Conservation (phyloP, 2,329 filamentous ascomycete genomes). For the Colletotrichum orbiculare region DNA sequence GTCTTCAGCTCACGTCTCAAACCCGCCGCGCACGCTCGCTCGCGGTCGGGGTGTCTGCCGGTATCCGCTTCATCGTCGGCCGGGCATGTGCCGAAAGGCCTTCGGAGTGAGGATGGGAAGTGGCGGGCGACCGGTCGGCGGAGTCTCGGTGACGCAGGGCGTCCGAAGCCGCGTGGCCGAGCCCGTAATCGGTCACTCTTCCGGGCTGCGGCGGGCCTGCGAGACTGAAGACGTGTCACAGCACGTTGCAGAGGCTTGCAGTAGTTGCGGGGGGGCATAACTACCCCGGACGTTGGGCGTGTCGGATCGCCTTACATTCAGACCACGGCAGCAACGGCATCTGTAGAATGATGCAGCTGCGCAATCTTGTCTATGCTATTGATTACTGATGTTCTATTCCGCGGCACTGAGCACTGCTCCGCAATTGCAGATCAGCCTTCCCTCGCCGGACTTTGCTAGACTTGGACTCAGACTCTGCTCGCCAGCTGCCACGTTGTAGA, state of each 20-base stretch:
- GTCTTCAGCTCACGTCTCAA: no score
- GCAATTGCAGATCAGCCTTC: no score
- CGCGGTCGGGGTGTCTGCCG: background rate
- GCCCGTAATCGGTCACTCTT: background rate
- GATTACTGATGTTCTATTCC: no score
- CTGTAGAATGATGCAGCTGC: background rate
- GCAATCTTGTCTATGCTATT: background rate
- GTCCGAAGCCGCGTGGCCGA: no score
- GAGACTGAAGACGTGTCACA: background rate
- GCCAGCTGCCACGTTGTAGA: no score
- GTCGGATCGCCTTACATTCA: constrained; percentile 13
- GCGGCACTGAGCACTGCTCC: no score
- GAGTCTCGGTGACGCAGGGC: no score
- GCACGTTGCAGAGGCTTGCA: constrained; percentile 1
- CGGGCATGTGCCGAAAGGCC: constrained; percentile 13
- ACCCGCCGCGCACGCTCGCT: background rate
- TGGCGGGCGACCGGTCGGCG: background rate
- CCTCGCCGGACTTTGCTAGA: no score
- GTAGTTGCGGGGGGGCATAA: background rate
- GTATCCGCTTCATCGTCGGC: constrained; percentile 9
- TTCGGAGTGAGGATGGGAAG: background rate
- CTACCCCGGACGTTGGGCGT: background rate
- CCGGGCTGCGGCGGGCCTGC: background rate
- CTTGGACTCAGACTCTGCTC: no score
- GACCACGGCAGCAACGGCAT: background rate